phyloP scores from a whole-genome alignment of 345 rosid genomes.

The Erysimum cheiranthoides region DNA sequence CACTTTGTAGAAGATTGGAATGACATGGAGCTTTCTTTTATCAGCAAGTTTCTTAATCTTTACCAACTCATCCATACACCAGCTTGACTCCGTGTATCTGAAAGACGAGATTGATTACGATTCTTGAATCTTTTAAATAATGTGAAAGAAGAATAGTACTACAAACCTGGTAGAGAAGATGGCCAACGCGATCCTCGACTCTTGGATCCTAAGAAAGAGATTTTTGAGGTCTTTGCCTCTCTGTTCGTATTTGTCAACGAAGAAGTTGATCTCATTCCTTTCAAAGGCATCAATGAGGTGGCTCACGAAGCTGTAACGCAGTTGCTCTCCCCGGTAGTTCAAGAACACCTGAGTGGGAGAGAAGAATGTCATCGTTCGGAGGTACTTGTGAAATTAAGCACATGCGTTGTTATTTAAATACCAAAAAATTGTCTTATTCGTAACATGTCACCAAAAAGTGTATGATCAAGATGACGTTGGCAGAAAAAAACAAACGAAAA shows the following conservation, averaged over 20 bases:
- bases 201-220: not conserved
- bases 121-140: not conserved
- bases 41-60: not conserved
- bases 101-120: not conserved
- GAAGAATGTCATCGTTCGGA: not conserved
- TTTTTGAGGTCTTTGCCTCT: conserved; percentile 22
- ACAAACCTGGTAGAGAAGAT: conserved; percentile 11
- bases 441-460: not conserved
- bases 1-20: conserved; percentile 17
- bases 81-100: conserved; percentile 2
- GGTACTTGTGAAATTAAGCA: too few species aligned
- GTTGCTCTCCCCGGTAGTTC: conserved; percentile 1
- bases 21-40: not conserved
- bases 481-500: not conserved
- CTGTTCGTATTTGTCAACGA: conserved; percentile 7
- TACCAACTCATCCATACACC: conserved; percentile 15
- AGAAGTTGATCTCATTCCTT: not conserved
- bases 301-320: conserved; percentile 1
- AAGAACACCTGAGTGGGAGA: conserved; percentile 4
- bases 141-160: not conserved
- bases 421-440: not conserved
- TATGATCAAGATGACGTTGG: not conserved
- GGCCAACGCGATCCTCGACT: conserved; percentile 6
- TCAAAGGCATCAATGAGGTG: conserved; percentile 18
- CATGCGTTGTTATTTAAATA: not conserved